Evolutionary conservation across 495 filamentous ascomycete species (phyloP).

Genomic region (Xylaria nigripes): DNA sequence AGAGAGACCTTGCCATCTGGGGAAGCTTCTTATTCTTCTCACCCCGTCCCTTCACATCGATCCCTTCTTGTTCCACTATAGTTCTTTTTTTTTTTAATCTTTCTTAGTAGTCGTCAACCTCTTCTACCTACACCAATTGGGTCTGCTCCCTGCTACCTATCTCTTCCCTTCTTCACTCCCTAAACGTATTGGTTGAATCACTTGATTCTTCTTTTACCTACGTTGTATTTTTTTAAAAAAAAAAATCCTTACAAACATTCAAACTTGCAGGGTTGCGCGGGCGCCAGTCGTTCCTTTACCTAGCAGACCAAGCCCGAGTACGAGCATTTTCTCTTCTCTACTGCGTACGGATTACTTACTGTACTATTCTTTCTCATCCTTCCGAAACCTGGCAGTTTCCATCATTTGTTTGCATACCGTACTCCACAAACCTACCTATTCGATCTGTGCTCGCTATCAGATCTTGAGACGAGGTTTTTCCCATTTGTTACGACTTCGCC

Average conservation of each 20-base stretch:
- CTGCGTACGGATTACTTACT: too few species aligned
- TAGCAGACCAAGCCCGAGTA: conserved; percentile 5
- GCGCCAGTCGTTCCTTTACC: conserved; percentile 11
- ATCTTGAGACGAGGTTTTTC: neutral
- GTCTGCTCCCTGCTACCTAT: conserved; percentile 6
- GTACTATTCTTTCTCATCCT: conserved; percentile 3
- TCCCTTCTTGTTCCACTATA: conserved; percentile 4
- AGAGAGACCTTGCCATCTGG: conserved; percentile 10
- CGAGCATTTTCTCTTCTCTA: conserved; percentile 5
- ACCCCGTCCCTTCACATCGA: neutral
- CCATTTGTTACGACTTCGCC: neutral
- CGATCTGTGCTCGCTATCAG: neutral
- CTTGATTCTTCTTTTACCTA: conserved; percentile 2
- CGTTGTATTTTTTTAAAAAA: too few species aligned
- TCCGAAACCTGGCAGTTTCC: conserved; percentile 14
- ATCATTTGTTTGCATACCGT: neutral
- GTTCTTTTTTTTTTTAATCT: neutral
- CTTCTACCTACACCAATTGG: conserved; percentile 1
- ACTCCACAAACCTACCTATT: neutral
- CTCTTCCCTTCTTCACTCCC: conserved; percentile 14
- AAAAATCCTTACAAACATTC: too few species aligned
- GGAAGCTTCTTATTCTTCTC: conserved; percentile 15
- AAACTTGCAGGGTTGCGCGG: conserved; percentile 5
- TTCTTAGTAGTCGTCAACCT: neutral
- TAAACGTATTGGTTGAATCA: conserved; percentile 9